Percentiles rank a stretch among this genome's conserved stretches.
phyloP scores from a whole-genome alignment of 495 filamentous ascomycete genomes.

The Corynascus novoguineensis region DNA sequence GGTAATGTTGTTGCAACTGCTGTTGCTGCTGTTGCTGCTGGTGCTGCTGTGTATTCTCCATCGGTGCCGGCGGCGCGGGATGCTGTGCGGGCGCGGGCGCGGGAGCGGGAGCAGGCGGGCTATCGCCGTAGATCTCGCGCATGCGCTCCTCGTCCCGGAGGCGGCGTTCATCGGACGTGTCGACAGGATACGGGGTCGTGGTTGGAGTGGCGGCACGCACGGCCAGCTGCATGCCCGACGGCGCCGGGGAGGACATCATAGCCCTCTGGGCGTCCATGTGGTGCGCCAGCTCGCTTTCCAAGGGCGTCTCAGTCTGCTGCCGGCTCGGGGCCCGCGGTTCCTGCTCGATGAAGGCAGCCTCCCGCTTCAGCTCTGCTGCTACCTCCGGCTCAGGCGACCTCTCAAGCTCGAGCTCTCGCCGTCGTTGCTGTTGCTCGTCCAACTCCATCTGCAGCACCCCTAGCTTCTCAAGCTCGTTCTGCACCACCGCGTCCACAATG shows the following conservation, averaged over 20 bases:
- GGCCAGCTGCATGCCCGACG: slow-evolving; percentile 12
- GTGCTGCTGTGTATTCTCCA: not conserved
- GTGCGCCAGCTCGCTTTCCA: not conserved
- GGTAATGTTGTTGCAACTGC: not conserved
- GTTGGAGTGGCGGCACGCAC: slow-evolving; percentile 14
- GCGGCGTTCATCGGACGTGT: slow-evolving; percentile 28
- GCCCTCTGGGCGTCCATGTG: not conserved
- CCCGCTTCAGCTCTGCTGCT: slow-evolving; percentile 9
- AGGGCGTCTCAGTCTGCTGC: not conserved
- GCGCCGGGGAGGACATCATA: slow-evolving; percentile 14
- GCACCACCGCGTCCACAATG: slow-evolving; percentile 39
- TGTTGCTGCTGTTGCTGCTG: not conserved
- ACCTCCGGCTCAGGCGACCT: slow-evolving; percentile 25
- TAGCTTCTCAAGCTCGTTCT: slow-evolving; percentile 42
- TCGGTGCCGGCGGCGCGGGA: not conserved
- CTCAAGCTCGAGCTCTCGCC: slow-evolving; percentile 20
- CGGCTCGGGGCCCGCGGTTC: not conserved
- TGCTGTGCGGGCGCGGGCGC: not conserved
- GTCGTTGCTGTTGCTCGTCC: slow-evolving; percentile 33
- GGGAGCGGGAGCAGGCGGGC: slow-evolving; percentile 18
- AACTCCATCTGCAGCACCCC: slow-evolving; percentile 26
- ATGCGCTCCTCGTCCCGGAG: slow-evolving; percentile 46
- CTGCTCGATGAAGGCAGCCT: not conserved
- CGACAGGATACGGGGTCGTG: slow-evolving; percentile 20
- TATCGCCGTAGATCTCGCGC: slow-evolving; percentile 50